phyloP scores from a whole-genome alignment of 148 eudicot genomes.

The Vaccinium darrowii region DNA sequence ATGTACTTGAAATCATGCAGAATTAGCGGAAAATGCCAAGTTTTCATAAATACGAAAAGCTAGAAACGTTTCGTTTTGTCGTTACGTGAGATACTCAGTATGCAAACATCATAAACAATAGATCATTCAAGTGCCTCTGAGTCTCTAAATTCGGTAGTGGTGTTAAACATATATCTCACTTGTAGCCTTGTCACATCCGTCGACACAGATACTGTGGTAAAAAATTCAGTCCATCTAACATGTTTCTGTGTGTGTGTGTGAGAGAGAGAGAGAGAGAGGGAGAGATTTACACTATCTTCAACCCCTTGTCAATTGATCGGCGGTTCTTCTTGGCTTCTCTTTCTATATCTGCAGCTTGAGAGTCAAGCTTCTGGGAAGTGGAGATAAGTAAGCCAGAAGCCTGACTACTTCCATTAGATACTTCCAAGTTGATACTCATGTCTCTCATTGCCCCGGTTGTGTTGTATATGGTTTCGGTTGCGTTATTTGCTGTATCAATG shows the following conservation, averaged over 20 bases:
- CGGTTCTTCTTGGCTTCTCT: conserved; percentile 54
- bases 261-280: background rate
- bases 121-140: background rate
- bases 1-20: background rate
- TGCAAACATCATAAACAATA: background rate
- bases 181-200: background rate
- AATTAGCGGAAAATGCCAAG: background rate
- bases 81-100: background rate
- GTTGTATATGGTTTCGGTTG: conserved; percentile 54
- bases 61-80: background rate
- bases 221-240: background rate
- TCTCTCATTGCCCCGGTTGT: conserved; percentile 58
- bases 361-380: conserved; percentile 48
- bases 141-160: background rate
- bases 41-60: background rate
- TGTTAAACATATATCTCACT: background rate
- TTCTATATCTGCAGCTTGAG: conserved; percentile 49
- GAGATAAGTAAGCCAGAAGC: conserved; percentile 48
- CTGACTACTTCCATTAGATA: conserved; percentile 19
- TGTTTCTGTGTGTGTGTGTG: background rate
- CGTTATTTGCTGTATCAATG: conserved; percentile 58
- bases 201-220: background rate
- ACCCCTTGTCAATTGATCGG: conserved; percentile 37
- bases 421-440: conserved; percentile 37
- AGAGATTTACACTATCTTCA: conserved; percentile 46